phyloP scores from a whole-genome alignment of 2,329 filamentous ascomycete species.

The Didymella segeticola region DNA sequence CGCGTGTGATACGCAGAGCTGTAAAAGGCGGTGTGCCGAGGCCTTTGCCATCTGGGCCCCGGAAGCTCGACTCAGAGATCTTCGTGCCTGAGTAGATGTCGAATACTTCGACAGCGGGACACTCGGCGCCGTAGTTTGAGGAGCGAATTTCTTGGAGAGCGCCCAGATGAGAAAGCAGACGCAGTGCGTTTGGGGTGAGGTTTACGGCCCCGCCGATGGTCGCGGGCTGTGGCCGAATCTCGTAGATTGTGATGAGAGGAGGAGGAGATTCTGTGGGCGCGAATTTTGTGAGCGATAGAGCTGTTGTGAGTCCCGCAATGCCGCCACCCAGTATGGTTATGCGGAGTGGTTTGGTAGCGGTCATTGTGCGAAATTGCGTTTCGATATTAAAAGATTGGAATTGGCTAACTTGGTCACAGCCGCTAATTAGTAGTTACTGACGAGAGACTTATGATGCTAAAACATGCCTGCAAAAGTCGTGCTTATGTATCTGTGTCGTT shows the following conservation, averaged over 20 bases:
- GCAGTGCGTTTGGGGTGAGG: constrained; percentile 66
- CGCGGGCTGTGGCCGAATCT: constrained; percentile 55
- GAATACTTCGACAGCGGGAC: constrained; percentile 55
- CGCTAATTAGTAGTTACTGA: no score
- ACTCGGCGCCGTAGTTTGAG: constrained; percentile 50
- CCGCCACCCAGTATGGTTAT: constrained; percentile 44
- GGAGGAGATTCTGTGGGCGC: constrained; percentile 43
- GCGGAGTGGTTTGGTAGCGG: constrained; percentile 19
- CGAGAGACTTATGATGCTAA: not conserved
- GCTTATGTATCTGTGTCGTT: constrained; percentile 4
- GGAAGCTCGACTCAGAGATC: constrained; percentile 53
- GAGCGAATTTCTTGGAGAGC: constrained; percentile 54
- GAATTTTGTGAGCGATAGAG: constrained; percentile 55
- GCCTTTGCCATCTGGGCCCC: constrained; percentile 52
- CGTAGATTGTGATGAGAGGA: constrained; percentile 55
- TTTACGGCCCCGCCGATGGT: constrained; percentile 67
- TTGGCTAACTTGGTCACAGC: no score
- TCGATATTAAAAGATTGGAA: no score
- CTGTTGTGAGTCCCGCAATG: constrained; percentile 44
- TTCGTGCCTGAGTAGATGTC: constrained; percentile 52
- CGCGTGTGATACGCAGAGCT: constrained; percentile 54
- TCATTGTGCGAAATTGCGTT: not conserved
- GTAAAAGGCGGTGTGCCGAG: constrained; percentile 54
- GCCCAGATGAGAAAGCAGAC: constrained; percentile 58
- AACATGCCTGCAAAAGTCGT: not conserved